Conservation (phyloP, 495 filamentous ascomycete genomes). For the Penicillium tannophilum region DNA sequence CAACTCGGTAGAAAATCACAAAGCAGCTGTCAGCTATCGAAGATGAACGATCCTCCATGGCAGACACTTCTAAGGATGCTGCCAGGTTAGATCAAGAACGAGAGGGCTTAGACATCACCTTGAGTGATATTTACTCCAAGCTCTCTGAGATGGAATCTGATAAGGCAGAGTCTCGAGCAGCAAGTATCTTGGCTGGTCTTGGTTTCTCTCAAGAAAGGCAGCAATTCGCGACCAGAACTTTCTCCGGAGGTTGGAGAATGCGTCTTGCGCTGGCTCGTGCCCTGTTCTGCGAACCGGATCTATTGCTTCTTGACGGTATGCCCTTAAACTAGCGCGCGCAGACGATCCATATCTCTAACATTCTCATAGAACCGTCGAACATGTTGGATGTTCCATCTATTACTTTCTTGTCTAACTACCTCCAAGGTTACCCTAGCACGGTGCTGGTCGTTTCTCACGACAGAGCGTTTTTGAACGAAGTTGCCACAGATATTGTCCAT, state of each 20-base stretch:
- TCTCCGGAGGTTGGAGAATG: slow-evolving; percentile 99
- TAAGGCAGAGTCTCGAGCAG: slow-evolving; percentile 92
- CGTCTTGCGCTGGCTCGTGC: slow-evolving; percentile 91
- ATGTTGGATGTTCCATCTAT: slow-evolving; percentile 99
- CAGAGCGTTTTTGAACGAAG: slow-evolving; percentile 97
- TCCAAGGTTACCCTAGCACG: slow-evolving; percentile 91
- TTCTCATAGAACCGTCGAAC: slow-evolving; percentile 83
- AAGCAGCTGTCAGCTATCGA: slow-evolving; percentile 79
- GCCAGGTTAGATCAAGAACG: slow-evolving; percentile 80
- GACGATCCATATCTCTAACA: slow-evolving; percentile 24
- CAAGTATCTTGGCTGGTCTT: slow-evolving; percentile 93
- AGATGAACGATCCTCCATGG: slow-evolving; percentile 73
- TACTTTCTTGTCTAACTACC: slow-evolving; percentile 95
- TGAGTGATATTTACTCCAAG: slow-evolving; percentile 89
- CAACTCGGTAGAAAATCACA: slow-evolving; percentile 69
- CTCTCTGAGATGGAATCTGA: slow-evolving; percentile 99
- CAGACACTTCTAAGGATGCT: slow-evolving; percentile 84
- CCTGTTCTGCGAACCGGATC: slow-evolving; percentile 96
- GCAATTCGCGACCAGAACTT: slow-evolving; percentile 91
- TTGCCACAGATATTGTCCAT: slow-evolving; percentile 99
- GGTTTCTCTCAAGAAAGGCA: slow-evolving; percentile 95
- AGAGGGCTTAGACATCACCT: slow-evolving; percentile 83
- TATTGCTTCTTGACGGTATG: slow-evolving; percentile 84
- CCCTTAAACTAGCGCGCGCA: not conserved
- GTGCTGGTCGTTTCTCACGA: slow-evolving; percentile 98